Conservation (phyloP, 106 monocot species). For the Gastrodia elata region DNA sequence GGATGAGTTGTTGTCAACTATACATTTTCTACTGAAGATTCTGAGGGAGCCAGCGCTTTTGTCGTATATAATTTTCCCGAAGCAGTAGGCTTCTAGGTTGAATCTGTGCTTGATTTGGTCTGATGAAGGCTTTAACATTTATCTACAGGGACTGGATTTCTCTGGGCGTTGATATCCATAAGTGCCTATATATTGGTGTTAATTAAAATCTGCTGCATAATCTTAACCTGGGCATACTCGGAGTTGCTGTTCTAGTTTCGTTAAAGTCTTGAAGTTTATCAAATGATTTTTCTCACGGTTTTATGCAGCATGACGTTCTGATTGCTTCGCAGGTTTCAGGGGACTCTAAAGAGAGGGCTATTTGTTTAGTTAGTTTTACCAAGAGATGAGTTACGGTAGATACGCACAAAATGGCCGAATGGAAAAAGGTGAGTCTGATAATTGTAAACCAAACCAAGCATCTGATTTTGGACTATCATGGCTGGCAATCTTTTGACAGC, state of each 20-base stretch:
- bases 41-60: background rate
- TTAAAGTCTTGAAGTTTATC: background rate
- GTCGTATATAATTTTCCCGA: background rate
- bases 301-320: background rate
- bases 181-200: background rate
- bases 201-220: background rate
- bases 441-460: constrained; percentile 16
- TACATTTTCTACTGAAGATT: background rate
- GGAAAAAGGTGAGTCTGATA: constrained; percentile 23
- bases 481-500: constrained; percentile 25
- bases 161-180: background rate
- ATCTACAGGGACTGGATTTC: too few species aligned
- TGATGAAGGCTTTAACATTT: too few species aligned
- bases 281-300: background rate
- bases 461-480: constrained; percentile 26
- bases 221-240: background rate
- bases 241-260: background rate
- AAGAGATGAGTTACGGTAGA: constrained; percentile 5
- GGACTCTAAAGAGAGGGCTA: background rate
- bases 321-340: background rate
- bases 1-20: background rate
- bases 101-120: too few species aligned
- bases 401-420: constrained; percentile 6
- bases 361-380: background rate
- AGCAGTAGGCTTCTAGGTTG: background rate